phyloP scores from a whole-genome alignment of 495 filamentous ascomycete species.

The Podospora fimiseda region DNA sequence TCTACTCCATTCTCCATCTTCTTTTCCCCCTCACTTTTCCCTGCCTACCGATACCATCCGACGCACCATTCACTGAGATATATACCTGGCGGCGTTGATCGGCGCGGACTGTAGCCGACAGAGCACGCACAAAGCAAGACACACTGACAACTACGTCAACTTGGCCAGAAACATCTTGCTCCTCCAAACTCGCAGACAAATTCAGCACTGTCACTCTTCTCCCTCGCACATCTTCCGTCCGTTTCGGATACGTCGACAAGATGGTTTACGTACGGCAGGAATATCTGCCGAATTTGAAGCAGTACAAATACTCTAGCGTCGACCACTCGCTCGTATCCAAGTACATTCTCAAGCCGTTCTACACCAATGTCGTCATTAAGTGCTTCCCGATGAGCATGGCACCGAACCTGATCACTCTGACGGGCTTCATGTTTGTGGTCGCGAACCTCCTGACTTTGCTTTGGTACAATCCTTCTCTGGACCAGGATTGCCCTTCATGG shows the following conservation, averaged over 20 bases:
- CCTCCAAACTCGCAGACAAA: no score
- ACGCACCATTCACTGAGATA: not conserved
- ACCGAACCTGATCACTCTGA: constrained; percentile 75
- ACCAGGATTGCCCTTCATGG: constrained; percentile 89
- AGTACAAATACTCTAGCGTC: constrained; percentile 88
- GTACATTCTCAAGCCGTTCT: constrained; percentile 95
- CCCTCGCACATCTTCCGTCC: no score
- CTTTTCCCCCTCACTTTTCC: not conserved
- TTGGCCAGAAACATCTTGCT: no score
- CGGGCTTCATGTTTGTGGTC: constrained; percentile 86
- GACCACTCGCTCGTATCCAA: constrained; percentile 84
- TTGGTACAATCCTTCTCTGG: constrained; percentile 92
- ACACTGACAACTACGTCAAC: not conserved
- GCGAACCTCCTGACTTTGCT: constrained; percentile 87
- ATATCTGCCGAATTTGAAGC: constrained; percentile 74
- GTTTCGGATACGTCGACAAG: constrained; percentile 16
- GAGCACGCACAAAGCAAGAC: not conserved
- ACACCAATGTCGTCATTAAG: constrained; percentile 87
- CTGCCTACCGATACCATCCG: not conserved
- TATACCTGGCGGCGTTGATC: no score
- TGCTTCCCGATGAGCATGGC: constrained; percentile 96
- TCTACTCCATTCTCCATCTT: not conserved
- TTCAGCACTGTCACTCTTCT: no score
- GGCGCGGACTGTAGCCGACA: no score
- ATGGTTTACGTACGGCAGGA: constrained; percentile 89